Evolutionary conservation across 2,329 filamentous ascomycete genomes (phyloP), one percentile per base, ranked within the genome.

Genomic region (Cladosporium sp.): DNA sequence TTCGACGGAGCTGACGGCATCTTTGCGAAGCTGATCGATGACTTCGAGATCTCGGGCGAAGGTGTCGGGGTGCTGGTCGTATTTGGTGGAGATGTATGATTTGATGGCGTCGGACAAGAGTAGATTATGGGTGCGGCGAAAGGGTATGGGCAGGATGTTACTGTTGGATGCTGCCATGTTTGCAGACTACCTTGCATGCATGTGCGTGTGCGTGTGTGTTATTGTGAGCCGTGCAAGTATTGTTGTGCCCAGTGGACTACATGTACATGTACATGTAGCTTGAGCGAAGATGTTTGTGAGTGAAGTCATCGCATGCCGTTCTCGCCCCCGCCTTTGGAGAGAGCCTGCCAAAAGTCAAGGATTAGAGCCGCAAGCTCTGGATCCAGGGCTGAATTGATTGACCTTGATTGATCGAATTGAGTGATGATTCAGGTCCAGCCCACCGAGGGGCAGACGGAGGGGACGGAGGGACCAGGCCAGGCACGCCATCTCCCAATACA

Each of bases 11-110:
- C 90, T 89, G 50, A 96, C 78, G n/a, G 93, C 93, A 67, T 95
- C 88, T 55, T 81, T 80, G 4, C 93, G 85, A 52, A 97, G 74
- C 43, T 82, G 77, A 66, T 97, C 90, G 63, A 99, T 90, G 58
- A 86, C 80, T 64, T 91, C 84, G 52, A 96, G 82, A 73, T 99
- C 93, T 57, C 88, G 80, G 56, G 83, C 82, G 71, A 99, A 99
- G 86, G 96, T 95, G 70, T 96, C 90, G 29, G 93, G 92, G 67
- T 96, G 92, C 68, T 99, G 93, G 70, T 97, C 92, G 85, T 97
- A 97, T 78, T 97, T 96, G 70, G 83, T 86, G 55, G 90, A 95
- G 64, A 99, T 97, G 74, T 99, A 97, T 67, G 93, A 85, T 58
- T 88, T 89, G 67, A 99, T 90, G 43, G 90, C 87, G 54, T 82